A percentile compares a stretch with the other conserved stretches of the same genome.
These are phyloP conservation scores for Ophiosphaerella korrae DNA, from an alignment of 2,329 filamentous ascomycete species.

Conservation along the genomic window DNA sequence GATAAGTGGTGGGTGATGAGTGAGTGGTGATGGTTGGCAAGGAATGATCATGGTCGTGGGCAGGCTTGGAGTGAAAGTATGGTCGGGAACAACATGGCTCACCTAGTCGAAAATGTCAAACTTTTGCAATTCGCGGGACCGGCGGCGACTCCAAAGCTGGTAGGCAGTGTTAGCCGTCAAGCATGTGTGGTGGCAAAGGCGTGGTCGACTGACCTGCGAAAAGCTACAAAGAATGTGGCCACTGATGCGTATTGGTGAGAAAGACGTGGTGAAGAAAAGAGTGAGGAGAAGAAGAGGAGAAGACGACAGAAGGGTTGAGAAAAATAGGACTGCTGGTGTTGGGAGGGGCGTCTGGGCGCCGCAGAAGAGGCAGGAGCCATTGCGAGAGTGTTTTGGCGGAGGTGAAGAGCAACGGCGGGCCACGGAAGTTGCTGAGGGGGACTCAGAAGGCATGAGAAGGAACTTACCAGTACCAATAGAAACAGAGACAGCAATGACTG, in stretches of 20 bases:
- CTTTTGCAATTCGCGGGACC: constrained; percentile 46
- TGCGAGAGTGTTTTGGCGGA: constrained; percentile 19
- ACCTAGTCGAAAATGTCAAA: constrained; percentile 50
- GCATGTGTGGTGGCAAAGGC: constrained; percentile 1
- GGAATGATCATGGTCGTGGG: constrained; percentile 1
- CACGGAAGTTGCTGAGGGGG: constrained; percentile 16
- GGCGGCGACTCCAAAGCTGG: constrained; percentile 51
- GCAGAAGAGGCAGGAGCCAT: constrained; percentile 36
- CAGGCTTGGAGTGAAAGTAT: constrained; percentile 7
- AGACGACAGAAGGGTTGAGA: constrained; percentile 14
- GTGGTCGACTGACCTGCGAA: constrained; percentile 42
- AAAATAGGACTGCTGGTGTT: constrained; percentile 23
- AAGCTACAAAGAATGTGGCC: constrained; percentile 54
- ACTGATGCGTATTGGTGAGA: constrained; percentile 50
- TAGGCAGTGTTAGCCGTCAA: constrained; percentile 18
- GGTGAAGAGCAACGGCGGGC: constrained; percentile 12
- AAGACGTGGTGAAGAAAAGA: constrained; percentile 44
- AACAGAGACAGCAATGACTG: constrained; percentile 4
- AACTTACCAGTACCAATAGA: constrained; percentile 20
- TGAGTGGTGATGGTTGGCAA: constrained; percentile 13
- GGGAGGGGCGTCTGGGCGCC: constrained; percentile 27
- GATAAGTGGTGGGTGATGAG: constrained; percentile 12
- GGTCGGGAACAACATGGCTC: constrained; percentile 21
- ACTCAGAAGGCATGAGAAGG: constrained; percentile 8
- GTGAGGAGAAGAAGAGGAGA: constrained; percentile 34